Evolutionary conservation across 176 grass and related monocot genomes (phyloP), one percentile per base, ranked within the genome.

Genomic region (Microstegium vimineum): DNA sequence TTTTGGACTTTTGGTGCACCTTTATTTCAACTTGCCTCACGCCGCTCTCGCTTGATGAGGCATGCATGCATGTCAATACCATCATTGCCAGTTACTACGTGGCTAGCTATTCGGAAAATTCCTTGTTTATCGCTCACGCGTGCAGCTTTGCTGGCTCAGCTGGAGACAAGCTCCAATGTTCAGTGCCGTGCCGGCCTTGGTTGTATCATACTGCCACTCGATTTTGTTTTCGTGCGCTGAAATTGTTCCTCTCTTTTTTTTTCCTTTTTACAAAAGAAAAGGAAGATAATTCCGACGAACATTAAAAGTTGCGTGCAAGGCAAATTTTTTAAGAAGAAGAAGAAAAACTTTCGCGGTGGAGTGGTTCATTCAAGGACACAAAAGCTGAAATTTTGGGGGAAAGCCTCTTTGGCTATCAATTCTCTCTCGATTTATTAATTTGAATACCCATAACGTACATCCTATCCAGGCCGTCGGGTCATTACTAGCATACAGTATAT

Each of bases 101-200:
- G 26, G 17, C 60, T n/a, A n/a, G n/a, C n/a, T 36, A 33, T 9
- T 35, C 6, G 54, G 8, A 14, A 38, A 35, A 33, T 42, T 42
- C 22, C 4, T 74, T 35, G 70, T 75, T 37, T 85, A 62, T 47
- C 1, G 14, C 47, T 43, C 71, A 82, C 31, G 78, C 85, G 72
- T 70, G 64, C 72, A 36, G 20, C 85, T 45, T 30, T 82, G 78
- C n/a, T 20, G 28, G 30, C 28, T 2, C 11, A 38, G 27, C 22
- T 71, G 66, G 10, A 31, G 84, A 40, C 84, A 86, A 65, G 56
- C 37, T 9, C 7, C 69, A 73, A 65, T 43, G 60, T 41, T 70
- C 66, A 54, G 32, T 45, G 84, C 26, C 70, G 20, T 26, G 84
- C 42, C 26, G 26, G 20, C 47, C 70, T 27, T 12, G 40, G 62